Base-by-base conservation (phyloP, 2,329 filamentous ascomycete species). In the Colletotrichum musae region DNA sequence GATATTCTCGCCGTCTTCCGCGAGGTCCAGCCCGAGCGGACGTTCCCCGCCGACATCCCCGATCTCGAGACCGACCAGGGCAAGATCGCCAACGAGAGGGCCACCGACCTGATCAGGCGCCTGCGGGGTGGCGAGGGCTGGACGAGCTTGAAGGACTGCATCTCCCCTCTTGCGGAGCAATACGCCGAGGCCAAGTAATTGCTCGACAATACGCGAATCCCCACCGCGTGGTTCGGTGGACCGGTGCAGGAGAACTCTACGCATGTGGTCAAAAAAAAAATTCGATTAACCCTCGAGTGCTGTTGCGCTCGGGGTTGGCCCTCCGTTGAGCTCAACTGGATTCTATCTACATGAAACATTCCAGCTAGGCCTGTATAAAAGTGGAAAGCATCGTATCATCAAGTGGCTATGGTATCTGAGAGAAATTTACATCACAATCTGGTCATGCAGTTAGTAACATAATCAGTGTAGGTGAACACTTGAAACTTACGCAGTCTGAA, bases 401-500 rank as follows among this genome's bases (percentile, higher is more conserved):
- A 66, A 66, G 56, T 59, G 62, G 58, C 48, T 60, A 24, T 69
- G 66, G 66, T 69, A 69, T 69, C 66, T 61, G 36, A 47, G 52
- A 52, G 26, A 61, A 60, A 43, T 70, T 62, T 68, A 70, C 68
- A 70, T 70, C 24, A 70, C 68, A 26, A 70, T 63, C 68, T 70
- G n/a, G 13, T 5, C 18, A 9, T 48, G 6, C 15, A 6, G 48
- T 70, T 52, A 68, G 63, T 15, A 48, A 47, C 1, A 2, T 18
- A 5, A 7, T 28, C 15, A 13, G 7, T 12, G 9, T 21, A 15
- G 18, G 12, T 21, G 26, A 26, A 47, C 3, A 9, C n/a, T 13
- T 6, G 54, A 69, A 21, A 87, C 88, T 87, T 89, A 98, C 95
- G 85, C 95, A 99, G 81, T 98, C 95, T 73, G 89, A 89, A n/a